These are phyloP conservation scores for Antitrichia curtipendula DNA, from an alignment of 225 moss, liverwort and hornwort genomes.

Conservation along the genomic window DNA sequence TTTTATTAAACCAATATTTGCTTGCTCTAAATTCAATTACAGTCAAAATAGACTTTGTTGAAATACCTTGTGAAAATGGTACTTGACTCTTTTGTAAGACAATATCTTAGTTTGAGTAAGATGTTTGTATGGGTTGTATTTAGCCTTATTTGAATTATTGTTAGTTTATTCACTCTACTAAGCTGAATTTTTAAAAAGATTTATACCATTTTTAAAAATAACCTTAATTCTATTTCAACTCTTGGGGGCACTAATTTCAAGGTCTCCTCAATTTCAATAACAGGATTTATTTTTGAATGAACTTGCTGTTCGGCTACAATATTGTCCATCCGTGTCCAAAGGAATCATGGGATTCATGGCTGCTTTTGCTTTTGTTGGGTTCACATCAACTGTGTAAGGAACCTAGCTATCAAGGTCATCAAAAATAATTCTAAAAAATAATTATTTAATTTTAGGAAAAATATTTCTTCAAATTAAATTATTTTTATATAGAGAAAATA, in stretches of 20 bases:
- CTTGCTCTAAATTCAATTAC: neutral
- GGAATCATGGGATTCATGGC: neutral
- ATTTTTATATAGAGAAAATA: neutral
- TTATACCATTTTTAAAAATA: neutral
- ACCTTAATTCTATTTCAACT: neutral
- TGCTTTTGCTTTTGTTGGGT: accelerated
- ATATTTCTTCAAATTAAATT: no score
- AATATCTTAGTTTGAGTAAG: neutral
- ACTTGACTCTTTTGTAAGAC: neutral
- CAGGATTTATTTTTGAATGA: neutral
- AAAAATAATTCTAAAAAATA: neutral
- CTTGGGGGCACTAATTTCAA: neutral
- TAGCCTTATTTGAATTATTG: neutral
- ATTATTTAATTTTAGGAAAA: neutral
- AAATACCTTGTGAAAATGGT: neutral
- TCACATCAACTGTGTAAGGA: accelerated
- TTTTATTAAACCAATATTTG: neutral
- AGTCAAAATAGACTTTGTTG: neutral
- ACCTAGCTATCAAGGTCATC: accelerated
- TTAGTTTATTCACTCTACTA: no score
- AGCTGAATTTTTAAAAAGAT: neutral
- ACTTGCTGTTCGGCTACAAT: accelerated
- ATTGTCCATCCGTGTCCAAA: neutral
- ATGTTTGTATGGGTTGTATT: neutral
- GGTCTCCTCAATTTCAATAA: neutral